Evolutionary conservation across 495 filamentous ascomycete species (phyloP).

Genomic region (Jackrogersella multiformis): DNA sequence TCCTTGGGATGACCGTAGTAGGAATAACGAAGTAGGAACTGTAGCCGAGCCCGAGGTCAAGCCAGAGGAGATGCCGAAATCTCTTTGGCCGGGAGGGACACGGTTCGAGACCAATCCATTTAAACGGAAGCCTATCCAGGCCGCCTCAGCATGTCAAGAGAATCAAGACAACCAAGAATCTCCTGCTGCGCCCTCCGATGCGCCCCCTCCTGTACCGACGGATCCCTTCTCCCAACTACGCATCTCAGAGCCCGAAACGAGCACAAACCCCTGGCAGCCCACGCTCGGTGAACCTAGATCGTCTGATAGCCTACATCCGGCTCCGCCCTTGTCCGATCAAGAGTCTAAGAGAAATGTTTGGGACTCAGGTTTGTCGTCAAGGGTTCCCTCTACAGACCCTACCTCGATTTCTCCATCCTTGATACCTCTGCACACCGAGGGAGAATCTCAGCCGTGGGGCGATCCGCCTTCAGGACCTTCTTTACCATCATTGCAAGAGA

Average conservation of each 20-base stretch:
- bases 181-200: constrained; percentile 11
- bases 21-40: constrained; percentile 16
- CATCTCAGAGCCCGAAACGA: constrained; percentile 49
- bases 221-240: constrained; percentile 51
- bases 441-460: constrained; percentile 39
- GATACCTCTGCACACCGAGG: constrained; percentile 28
- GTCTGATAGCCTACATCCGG: constrained; percentile 28
- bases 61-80: constrained; percentile 43
- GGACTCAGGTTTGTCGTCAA: constrained; percentile 49
- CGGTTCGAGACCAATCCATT: constrained; percentile 64
- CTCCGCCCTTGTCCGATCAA: constrained; percentile 43
- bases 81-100: constrained; percentile 47
- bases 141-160: constrained; percentile 9
- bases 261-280: constrained; percentile 64
- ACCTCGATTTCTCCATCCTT: constrained; percentile 39
- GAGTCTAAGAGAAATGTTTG: constrained; percentile 47
- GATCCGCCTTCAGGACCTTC: constrained; percentile 20
- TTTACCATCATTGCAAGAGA: constrained; percentile 10
- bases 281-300: constrained; percentile 41
- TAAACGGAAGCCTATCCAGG: constrained; percentile 53
- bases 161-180: constrained; percentile 12
- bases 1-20: constrained; percentile 39
- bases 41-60: constrained; percentile 34
- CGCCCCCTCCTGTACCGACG: constrained; percentile 35
- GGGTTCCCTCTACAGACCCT: constrained; percentile 43